phyloP scores from a whole-genome alignment of 2,329 filamentous ascomycete species.

The Leptographium procerum region DNA sequence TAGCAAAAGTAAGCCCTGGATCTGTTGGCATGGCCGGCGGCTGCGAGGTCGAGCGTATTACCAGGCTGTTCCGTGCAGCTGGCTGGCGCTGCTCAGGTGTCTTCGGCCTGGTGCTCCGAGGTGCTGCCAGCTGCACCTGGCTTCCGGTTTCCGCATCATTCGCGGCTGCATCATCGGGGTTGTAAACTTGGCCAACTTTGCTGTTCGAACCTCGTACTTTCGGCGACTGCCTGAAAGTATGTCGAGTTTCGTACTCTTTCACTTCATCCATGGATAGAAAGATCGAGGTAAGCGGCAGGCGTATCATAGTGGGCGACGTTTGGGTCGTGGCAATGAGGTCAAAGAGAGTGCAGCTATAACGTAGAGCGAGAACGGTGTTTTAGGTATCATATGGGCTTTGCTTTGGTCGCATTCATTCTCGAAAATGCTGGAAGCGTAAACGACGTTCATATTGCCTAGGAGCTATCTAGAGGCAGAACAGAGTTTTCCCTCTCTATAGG shows the following conservation, averaged over 20 bases:
- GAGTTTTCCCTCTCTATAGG: not conserved
- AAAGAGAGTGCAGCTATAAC: not conserved
- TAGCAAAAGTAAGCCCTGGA: not conserved
- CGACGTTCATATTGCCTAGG: too few relatives aligned
- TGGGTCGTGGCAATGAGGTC: too few relatives aligned
- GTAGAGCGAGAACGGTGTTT: not conserved
- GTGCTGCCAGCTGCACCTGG: not conserved
- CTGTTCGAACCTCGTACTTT: slow-evolving; percentile 13
- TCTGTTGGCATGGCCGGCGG: not conserved
- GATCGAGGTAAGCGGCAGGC: slow-evolving; percentile 27
- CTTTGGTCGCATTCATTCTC: not conserved
- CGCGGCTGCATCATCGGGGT: slow-evolving; percentile 16
- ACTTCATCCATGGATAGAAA: slow-evolving; percentile 29
- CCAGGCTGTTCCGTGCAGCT: not conserved
- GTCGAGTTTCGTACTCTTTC: slow-evolving; percentile 19
- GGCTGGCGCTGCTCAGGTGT: not conserved
- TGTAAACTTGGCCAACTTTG: not conserved
- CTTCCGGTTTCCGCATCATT: not conserved
- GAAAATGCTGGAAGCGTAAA: too few relatives aligned
- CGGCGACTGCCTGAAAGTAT: slow-evolving; percentile 22
- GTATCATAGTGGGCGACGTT: slow-evolving; percentile 24
- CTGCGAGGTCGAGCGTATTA: not conserved
- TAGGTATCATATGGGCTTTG: not conserved
- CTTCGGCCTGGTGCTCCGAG: not conserved
- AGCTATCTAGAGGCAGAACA: too few relatives aligned